Evolutionary conservation across 1,284 basidiomycete genomes (phyloP), one percentile per base, ranked within the genome.

Genomic region (Malassezia sympodialis): DNA sequence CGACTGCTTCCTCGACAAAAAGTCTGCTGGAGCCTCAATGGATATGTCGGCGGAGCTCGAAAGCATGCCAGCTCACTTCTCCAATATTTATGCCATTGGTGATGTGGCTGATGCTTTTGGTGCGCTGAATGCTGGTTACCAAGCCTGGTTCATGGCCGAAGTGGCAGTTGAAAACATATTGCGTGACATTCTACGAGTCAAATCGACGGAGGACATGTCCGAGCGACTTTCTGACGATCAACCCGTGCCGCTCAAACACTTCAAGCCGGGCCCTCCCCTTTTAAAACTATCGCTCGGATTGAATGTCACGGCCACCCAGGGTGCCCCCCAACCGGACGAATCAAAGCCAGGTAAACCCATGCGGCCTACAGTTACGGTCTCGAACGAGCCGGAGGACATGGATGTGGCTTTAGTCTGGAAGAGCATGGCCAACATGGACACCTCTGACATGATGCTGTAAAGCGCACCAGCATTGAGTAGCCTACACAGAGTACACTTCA

Each of bases 111-210:
- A 74, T 55, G 72, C 70, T 4, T 74, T 73, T 51, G 72, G 72
- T 15, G 68, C 72, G 2, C 49, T 74, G 32, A 74, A 74, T 40
- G 72, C 72, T 0, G 72, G 72, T 8, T 73, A 73, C 52, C 70
- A 73, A 51, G 72, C 72, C 1, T 74, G 72, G 72, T 62, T 54
- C 41, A 73, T 73, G 72, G 72, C 69, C 10, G 72, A 74, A 42
- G 51, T 69, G 3, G 72, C 70, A 2, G 62, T 66, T 0, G 66
- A 67, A 40, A 74, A 74, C 58, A 71, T 74, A 28, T 46, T 73
- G 21, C 51, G 63, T 12, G 66, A 68, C 27, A 63, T 70, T 41
- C 43, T 53, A 23, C 53, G 59, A 15, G n/a, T 45, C 21, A 15
- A 44, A 26, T 24, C 52, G 34, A 21, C 41, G 39, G 31, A 41